Evolutionary conservation across 164 flowering plant species (phyloP).

Genomic region (Protea cynaroides): DNA sequence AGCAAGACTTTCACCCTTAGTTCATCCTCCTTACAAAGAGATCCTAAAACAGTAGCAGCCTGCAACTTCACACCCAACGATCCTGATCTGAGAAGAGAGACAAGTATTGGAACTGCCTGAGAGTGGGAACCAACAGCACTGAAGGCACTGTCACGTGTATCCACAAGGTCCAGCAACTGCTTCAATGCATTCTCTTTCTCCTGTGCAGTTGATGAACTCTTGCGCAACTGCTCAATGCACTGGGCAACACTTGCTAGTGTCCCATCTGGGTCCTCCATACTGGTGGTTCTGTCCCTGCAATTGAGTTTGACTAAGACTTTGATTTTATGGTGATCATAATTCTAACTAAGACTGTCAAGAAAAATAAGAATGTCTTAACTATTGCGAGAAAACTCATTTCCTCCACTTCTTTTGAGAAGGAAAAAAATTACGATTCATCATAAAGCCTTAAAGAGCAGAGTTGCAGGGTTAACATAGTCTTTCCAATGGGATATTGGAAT

Average conservation of each 20-base stretch:
- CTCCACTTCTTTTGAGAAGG: neutral
- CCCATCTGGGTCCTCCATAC: conserved; percentile 80
- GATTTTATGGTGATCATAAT: neutral
- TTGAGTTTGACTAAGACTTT: too few species aligned
- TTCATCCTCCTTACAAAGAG: conserved; percentile 78
- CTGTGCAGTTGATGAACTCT: conserved; percentile 52
- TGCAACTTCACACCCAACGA: conserved; percentile 58
- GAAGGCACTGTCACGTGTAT: conserved; percentile 23
- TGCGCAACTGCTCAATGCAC: conserved; percentile 76
- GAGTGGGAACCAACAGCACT: neutral
- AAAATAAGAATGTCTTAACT: neutral
- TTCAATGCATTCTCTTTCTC: conserved; percentile 55
- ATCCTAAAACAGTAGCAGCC: conserved; percentile 68
- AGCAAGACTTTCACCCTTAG: conserved; percentile 67
- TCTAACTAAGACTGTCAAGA: neutral
- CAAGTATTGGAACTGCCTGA: conserved; percentile 65
- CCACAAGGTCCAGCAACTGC: conserved; percentile 60
- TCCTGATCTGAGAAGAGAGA: conserved; percentile 74
- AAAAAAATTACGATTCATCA: neutral
- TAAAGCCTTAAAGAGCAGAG: neutral
- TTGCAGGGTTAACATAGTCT: too few species aligned
- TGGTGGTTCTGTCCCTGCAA: conserved; percentile 47
- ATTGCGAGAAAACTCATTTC: neutral
- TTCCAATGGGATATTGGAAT: too few species aligned
- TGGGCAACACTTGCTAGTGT: conserved; percentile 81